phyloP scores from a whole-genome alignment of 495 filamentous ascomycete species.

The Aspergillus bridgeri region DNA sequence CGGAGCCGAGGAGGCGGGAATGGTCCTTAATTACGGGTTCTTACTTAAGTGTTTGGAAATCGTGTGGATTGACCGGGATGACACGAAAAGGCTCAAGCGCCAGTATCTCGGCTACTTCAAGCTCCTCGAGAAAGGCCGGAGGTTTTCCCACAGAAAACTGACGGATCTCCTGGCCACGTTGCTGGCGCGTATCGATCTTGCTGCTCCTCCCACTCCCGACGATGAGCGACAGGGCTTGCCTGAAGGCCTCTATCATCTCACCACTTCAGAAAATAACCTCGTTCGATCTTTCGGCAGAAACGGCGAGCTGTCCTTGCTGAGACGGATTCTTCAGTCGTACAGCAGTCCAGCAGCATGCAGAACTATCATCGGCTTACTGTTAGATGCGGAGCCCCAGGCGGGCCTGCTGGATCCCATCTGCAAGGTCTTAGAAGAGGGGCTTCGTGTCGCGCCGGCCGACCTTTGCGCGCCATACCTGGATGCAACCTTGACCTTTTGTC shows the following conservation, averaged over 20 bases:
- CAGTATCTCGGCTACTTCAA: conserved; percentile 53
- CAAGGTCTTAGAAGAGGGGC: conserved; percentile 48
- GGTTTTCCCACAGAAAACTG: conserved; percentile 41
- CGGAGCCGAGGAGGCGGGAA: conserved; percentile 49
- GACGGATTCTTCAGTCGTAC: conserved; percentile 42
- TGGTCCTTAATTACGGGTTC: conserved; percentile 54
- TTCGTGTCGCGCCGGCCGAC: conserved; percentile 55
- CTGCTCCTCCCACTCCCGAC: conserved; percentile 23
- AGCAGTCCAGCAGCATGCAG: conserved; percentile 29
- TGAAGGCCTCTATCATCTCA: conserved; percentile 39
- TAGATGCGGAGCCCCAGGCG: conserved; percentile 45
- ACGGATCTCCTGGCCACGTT: conserved; percentile 42
- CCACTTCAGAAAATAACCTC: conserved; percentile 33
- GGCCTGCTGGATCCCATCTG: conserved; percentile 39
- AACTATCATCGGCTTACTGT: conserved; percentile 39
- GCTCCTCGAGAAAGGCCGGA: conserved; percentile 54
- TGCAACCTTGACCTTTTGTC: conserved; percentile 49
- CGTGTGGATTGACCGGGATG: conserved; percentile 55
- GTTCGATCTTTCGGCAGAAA: conserved; percentile 32
- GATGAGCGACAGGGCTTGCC: conserved; percentile 25
- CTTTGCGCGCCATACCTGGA: conserved; percentile 52
- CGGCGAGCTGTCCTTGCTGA: conserved; percentile 35
- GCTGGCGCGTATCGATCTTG: conserved; percentile 41
- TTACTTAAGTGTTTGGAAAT: conserved; percentile 58
- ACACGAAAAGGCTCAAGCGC: conserved; percentile 47